These are phyloP conservation scores for Verruconis gallopava DNA, from an alignment of 2,329 filamentous ascomycete genomes.

Conservation along the genomic window DNA sequence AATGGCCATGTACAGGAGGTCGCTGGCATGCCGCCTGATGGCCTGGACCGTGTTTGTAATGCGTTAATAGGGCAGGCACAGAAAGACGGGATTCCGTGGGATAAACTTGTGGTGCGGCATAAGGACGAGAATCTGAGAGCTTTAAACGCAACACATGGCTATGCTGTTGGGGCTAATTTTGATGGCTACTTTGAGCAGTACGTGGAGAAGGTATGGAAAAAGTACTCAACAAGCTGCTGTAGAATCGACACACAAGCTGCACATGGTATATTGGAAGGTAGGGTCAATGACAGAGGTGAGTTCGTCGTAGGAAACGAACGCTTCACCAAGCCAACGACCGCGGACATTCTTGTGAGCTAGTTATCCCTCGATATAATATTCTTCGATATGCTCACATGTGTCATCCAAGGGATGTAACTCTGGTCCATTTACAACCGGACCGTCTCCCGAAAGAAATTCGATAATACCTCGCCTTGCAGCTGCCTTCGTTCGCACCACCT, in stretches of 20 bases:
- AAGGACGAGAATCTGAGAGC: slow-evolving; percentile 27
- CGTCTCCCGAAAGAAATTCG: slow-evolving; percentile 35
- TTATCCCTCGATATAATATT: too few species aligned
- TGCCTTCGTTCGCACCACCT: slow-evolving; percentile 60
- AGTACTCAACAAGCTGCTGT: slow-evolving; percentile 25
- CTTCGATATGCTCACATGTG: too few species aligned
- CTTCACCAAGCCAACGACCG: slow-evolving; percentile 45
- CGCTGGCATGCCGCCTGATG: slow-evolving; percentile 45
- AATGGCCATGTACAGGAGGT: slow-evolving; percentile 31
- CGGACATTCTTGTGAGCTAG: slow-evolving; percentile 45
- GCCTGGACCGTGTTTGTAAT: slow-evolving; percentile 28
- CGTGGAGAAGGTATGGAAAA: slow-evolving; percentile 37
- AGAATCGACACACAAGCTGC: background rate
- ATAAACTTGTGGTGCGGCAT: slow-evolving; percentile 39
- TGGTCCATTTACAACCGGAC: slow-evolving; percentile 43
- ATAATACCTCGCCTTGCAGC: slow-evolving; percentile 63
- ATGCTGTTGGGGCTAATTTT: slow-evolving; percentile 34
- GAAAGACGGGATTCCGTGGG: slow-evolving; percentile 48
- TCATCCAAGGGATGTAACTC: slow-evolving; percentile 48
- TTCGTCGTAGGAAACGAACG: slow-evolving; percentile 32
- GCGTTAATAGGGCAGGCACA: slow-evolving; percentile 13
- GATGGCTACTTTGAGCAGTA: slow-evolving; percentile 39
- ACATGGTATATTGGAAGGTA: slow-evolving; percentile 35
- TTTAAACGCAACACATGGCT: slow-evolving; percentile 32
- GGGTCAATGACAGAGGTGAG: slow-evolving; percentile 35